A percentile compares a stretch with the other conserved stretches of the same genome.
phyloP scores from a whole-genome alignment of 768 basidiomycete genomes.

The Porphyrellus cyaneotinctus region DNA sequence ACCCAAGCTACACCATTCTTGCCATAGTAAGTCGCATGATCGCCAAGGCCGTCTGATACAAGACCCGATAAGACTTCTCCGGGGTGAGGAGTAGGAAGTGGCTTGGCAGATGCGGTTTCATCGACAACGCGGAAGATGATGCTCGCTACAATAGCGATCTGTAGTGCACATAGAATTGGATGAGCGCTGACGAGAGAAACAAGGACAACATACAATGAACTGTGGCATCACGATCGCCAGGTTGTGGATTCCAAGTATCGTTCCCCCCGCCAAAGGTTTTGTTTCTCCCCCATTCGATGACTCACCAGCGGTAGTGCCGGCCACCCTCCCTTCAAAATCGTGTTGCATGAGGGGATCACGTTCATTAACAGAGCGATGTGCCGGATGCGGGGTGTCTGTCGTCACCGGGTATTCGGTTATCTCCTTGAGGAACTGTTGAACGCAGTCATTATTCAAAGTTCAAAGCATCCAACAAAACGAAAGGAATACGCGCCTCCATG shows the following conservation, averaged over 20 bases:
- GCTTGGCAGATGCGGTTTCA: conserved; percentile 26
- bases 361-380: conserved; percentile 35
- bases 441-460: not conserved
- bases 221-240: conserved; percentile 94
- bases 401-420: conserved; percentile 39
- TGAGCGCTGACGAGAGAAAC: not conserved
- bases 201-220: conserved; percentile 58
- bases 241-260: conserved; percentile 92
- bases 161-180: not conserved
- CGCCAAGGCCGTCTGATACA: conserved; percentile 29
- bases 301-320: conserved; percentile 33
- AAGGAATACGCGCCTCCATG: conserved; percentile 81
- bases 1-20: conserved; percentile 95
- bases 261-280: conserved; percentile 74
- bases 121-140: conserved; percentile 83
- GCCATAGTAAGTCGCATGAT: conserved; percentile 60
- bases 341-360: conserved; percentile 55
- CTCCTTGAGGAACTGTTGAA: conserved; percentile 66
- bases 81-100: conserved; percentile 26
- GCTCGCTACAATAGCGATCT: conserved; percentile 86
- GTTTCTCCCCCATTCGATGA: conserved; percentile 21
- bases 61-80: conserved; percentile 28
- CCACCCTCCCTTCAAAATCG: conserved; percentile 42
- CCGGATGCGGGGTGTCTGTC: conserved; percentile 10
- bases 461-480: not conserved